Evolutionary conservation across 768 basidiomycete species (phyloP), one percentile per base, ranked within the genome.

Genomic region (Mrakia frigida): DNA sequence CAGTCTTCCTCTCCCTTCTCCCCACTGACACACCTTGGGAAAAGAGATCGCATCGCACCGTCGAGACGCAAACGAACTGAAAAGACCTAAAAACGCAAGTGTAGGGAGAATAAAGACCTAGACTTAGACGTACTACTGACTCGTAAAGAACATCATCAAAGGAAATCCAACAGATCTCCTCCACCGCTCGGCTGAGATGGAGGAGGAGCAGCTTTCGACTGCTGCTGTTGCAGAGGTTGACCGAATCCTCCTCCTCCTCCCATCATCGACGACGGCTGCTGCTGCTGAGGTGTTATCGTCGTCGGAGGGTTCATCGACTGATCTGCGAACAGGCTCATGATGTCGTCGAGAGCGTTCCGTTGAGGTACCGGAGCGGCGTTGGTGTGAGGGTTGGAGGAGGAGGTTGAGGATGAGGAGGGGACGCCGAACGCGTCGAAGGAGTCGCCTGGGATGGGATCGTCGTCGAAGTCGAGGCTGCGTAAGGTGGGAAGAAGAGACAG

Each of bases 271-370:
- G 63, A 35, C 65, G 23, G 13, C 65, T 7, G 35, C 65, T 33
- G 61, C 61, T 63, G 61, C 33, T 63, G 61, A 7, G n/a, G 61
- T 28, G 61, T 9, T 37, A 28, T 52, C 31, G 75, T 25, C 0
- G 65, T n/a, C 35, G 76, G 70, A 6, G 76, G 28, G 21, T 60
- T 53, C 70, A 73, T 39, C 4, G 71, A 46, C 61, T 71, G 53
- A 46, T 73, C 61, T 25, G 63, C 43, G 63, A 77, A 77, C 23
- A 77, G 50, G 41, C 72, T 71, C 50, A 77, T 46, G 70, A 77
- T 77, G 76, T 77, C 76, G 53, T 77, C 76, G n/a, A 77, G 70
- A 46, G 76, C 70, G 63, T 77, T 77, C 14, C 76, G 70, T 21
- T 31, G 70, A n/a, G 71, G 70, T 5, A 71, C n/a, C 9, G 14